Evolutionary conservation across 257 asterid genomes (phyloP), one percentile per base, ranked within the genome.

Genomic region (Fraxinus cuspidata): DNA sequence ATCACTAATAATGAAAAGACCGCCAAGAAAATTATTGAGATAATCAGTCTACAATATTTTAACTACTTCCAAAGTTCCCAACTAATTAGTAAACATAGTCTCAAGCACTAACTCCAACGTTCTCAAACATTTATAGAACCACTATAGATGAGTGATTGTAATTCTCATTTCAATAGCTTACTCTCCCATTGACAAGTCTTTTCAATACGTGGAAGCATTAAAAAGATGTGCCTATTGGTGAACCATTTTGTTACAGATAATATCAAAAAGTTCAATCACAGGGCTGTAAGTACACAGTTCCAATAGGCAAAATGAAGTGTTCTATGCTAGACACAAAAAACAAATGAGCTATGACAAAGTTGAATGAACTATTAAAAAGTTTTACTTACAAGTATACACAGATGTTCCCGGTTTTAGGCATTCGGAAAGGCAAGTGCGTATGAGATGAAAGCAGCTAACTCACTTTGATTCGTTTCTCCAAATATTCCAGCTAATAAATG

Each of bases 361-460:
- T 3, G 21, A 67, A 64, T 66, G 79, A 72, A 72, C 27, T n/a
- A 66, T 19, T 35, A 68, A 6, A 29, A 44, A 74, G 2, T 74
- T 71, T 34, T 72, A 80, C 98, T 91, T 90, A 92, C 97, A n/a
- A n/a, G n/a, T n/a, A n/a, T n/a, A n/a, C n/a, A n/a, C n/a, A n/a
- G n/a, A n/a, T n/a, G n/a, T n/a, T n/a, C n/a, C n/a, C n/a, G n/a
- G n/a, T n/a, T n/a, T n/a, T n/a, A n/a, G 79, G 77, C 83, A 56
- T 79, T 84, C n/a, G 98, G 98, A 77, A 94, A 94, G 75, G 98
- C 97, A 77, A 94, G 91, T 44, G 98, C 97, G 86, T 94, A 94
- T 16, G 96, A 94, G 75, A 74, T 82, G 86, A 94, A 92, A 81
- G 97, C 98, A 78, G 96, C 97, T 80, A 94, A 79, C 80, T 94